Base-by-base conservation (phyloP, 2,329 filamentous ascomycete species). In the Colletotrichum acutatum region DNA sequence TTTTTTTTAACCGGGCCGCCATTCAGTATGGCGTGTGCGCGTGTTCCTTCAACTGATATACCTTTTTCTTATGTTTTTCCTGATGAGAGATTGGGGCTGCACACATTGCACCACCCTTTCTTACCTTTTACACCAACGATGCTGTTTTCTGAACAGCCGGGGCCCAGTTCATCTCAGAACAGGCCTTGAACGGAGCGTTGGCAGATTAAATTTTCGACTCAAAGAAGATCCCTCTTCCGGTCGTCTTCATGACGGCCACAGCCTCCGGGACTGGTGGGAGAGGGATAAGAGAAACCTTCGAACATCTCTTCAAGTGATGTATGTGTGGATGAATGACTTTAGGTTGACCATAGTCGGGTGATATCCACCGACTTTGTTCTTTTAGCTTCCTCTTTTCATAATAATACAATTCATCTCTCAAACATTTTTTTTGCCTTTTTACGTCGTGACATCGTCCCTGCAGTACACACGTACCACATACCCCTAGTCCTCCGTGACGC, bases 181-280 rank as follows among this genome's bases (percentile, higher is more conserved):
- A 84, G 86, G 89, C 87, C 87, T 91, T 92, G 92, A 94, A 94
- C 92, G 93, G 92, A 94, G 90, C 92, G 91, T 93, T 94, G 92
- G 93, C 81, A 95, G 86, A 93, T 85, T 53, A 57, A 46, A 75
- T 54, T 24, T 79, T 80, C 80, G 80, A 82, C 78, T 69, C 75
- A 77, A 74, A 83, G 83, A 84, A 84, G 82, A 82, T 82, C 78
- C 71, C 76, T 79, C 81, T 79, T 74, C 75, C 75, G 80, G 42
- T 75, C 77, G 76, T 77, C 57, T 76, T 75, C 49, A n/a, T 63
- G 56, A 68, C 76, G 74, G 76, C 78, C 76, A 70, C 79, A 78
- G 77, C 80, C 78, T 78, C 75, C 76, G 76, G 79, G 79, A 77
- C 77, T 77, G 66, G 74, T 82, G 80, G 82, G 78, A 80, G 80